Percentiles rank a stretch among this genome's conserved stretches.
These are phyloP conservation scores for Plasmopara viticola DNA, from an alignment of 352 stramenopile genomes.

Conservation along the genomic window DNA sequence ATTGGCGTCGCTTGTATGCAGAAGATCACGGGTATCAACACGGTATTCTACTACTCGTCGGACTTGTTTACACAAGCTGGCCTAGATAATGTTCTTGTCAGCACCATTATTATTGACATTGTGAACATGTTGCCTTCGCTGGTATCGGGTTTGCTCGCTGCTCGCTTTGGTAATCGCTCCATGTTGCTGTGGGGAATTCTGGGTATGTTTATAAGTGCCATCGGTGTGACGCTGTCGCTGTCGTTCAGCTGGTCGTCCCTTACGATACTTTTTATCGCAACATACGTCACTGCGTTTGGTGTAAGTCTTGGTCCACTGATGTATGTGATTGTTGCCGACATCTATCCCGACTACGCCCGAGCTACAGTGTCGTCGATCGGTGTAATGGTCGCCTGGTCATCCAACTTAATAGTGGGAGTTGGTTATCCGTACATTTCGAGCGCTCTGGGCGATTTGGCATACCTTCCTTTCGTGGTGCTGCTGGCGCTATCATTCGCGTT, in stretches of 20 bases:
- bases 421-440: conserved; percentile 39
- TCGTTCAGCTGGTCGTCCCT: conserved; percentile 20
- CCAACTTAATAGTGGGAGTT: conserved; percentile 42
- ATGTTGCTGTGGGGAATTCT: conserved; percentile 31
- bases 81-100: conserved; percentile 27
- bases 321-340: conserved; percentile 38
- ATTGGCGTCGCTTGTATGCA: conserved; percentile 29
- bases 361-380: conserved; percentile 27
- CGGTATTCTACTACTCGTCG: conserved; percentile 51
- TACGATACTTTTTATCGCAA: conserved; percentile 35
- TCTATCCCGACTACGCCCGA: conserved; percentile 40
- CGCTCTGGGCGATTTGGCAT: conserved; percentile 26
- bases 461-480: conserved; percentile 29
- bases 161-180: conserved; percentile 26
- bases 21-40: conserved; percentile 53
- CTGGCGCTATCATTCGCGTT: conserved; percentile 26
- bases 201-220: conserved; percentile 30
- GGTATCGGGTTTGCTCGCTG: conserved; percentile 23
- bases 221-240: conserved; percentile 34
- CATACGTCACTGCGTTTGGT: conserved; percentile 27
- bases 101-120: conserved; percentile 31
- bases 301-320: conserved; percentile 32
- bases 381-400: conserved; percentile 28
- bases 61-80: conserved; percentile 32
- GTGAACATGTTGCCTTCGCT: conserved; percentile 35